A percentile compares a stretch with the other conserved stretches of the same genome.
These are phyloP conservation scores for Amanita exitialis DNA, from an alignment of 768 basidiomycete species.

Conservation along the genomic window DNA sequence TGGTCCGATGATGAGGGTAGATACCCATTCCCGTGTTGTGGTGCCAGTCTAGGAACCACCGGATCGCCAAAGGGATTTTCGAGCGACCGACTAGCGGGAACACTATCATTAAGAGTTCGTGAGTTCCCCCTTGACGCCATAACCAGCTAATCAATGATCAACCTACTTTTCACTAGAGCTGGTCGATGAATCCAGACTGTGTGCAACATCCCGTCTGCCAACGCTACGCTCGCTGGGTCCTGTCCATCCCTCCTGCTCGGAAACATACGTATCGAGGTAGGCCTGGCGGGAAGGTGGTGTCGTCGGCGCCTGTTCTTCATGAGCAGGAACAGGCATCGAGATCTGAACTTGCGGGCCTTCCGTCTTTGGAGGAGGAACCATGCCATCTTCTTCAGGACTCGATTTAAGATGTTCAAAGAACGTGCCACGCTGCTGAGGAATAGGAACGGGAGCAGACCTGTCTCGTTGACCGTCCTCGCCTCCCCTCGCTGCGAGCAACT, in stretches of 20 bases:
- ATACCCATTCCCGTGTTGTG: background rate
- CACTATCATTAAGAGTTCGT: background rate
- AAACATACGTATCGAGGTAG: background rate
- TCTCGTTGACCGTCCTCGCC: background rate
- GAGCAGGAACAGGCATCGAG: background rate
- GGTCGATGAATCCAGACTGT: background rate
- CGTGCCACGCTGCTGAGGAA: background rate
- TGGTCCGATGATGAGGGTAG: background rate
- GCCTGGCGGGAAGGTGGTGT: background rate
- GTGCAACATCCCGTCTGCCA: background rate
- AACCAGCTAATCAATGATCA: background rate
- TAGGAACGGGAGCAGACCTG: background rate
- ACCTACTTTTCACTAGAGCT: background rate
- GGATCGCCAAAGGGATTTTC: conserved; percentile 18
- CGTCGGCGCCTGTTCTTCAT: background rate
- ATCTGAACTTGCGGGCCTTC: background rate
- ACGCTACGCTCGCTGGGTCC: background rate
- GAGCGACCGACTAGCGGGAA: conserved; percentile 6
- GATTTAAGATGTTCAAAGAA: background rate
- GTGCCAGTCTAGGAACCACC: conserved; percentile 15
- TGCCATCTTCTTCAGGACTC: background rate
- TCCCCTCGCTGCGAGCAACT: background rate
- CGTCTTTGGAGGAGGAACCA: background rate
- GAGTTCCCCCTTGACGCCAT: background rate
- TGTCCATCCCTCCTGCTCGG: background rate